Percentiles rank a stretch among this genome's conserved stretches.
Evolutionary conservation across 139 green algal species (phyloP).

Genomic region (Coelastrella sp.): DNA sequence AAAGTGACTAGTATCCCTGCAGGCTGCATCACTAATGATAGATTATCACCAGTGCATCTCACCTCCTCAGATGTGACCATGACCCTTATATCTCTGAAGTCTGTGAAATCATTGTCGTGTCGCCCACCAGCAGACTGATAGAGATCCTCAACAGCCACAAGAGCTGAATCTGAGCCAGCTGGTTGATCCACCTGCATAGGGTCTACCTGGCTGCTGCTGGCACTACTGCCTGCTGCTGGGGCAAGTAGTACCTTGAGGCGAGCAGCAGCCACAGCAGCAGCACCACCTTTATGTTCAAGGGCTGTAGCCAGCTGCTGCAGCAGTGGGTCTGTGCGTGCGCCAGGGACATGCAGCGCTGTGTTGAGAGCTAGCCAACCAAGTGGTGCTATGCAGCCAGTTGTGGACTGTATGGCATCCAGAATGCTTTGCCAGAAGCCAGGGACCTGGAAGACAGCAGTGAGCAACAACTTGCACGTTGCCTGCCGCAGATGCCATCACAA

Average conservation of each 20-base stretch:
- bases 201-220: neutral
- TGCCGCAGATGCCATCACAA: neutral
- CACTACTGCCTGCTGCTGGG: neutral
- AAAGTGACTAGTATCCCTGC: neutral
- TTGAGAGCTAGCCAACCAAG: constrained; percentile 52
- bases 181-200: too few relatives aligned
- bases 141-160: constrained; percentile 52
- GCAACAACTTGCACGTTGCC: neutral
- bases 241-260: constrained; percentile 54
- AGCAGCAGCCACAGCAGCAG: constrained; percentile 36
- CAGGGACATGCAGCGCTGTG: constrained; percentile 11
- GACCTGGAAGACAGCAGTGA: too few relatives aligned
- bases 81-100: constrained; percentile 60
- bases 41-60: too few relatives aligned
- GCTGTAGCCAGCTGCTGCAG: constrained; percentile 10
- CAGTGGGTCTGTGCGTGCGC: neutral
- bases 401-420: neutral
- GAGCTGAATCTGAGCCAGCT: too few relatives aligned
- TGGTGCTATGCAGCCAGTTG: neutral
- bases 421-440: constrained; percentile 2
- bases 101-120: constrained; percentile 61
- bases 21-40: too few relatives aligned
- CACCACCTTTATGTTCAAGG: neutral
- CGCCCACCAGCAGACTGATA: constrained; percentile 45
- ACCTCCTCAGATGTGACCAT: constrained; percentile 58